Evolutionary conservation across 768 basidiomycete species (phyloP).

Genomic region (Gymnopilus dilepis): DNA sequence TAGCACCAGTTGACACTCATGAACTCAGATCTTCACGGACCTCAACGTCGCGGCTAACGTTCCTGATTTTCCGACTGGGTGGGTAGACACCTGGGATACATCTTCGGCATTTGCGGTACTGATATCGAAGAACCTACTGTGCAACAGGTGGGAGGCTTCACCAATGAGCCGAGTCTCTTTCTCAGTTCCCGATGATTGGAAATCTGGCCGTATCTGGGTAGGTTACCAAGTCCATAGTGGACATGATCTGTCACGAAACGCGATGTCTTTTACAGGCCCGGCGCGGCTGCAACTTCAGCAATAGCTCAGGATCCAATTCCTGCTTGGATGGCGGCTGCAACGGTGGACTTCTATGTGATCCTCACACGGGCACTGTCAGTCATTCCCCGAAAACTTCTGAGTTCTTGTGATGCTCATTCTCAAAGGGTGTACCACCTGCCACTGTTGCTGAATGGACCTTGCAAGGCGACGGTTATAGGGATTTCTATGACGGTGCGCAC

Average conservation of each 20-base stretch:
- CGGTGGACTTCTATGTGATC: constrained; percentile 66
- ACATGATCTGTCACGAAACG: background rate
- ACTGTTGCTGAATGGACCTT: constrained; percentile 75
- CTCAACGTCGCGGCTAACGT: constrained; percentile 50
- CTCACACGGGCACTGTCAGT: constrained; percentile 53
- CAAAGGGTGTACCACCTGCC: constrained; percentile 66
- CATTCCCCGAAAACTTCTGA: background rate
- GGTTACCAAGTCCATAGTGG: constrained; percentile 11
- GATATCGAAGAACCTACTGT: background rate
- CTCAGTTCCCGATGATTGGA: constrained; percentile 67
- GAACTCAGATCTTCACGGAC: constrained; percentile 61
- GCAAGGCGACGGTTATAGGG: constrained; percentile 42
- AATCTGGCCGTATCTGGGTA: constrained; percentile 63
- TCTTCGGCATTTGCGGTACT: no score
- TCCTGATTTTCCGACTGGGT: constrained; percentile 57
- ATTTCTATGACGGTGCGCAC: constrained; percentile 64
- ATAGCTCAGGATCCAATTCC: constrained; percentile 56
- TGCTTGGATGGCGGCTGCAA: constrained; percentile 75
- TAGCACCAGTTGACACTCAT: background rate
- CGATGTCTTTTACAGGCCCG: constrained; percentile 48
- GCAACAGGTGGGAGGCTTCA: constrained; percentile 44
- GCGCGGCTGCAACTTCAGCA: constrained; percentile 67
- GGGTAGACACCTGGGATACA: background rate
- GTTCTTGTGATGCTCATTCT: background rate
- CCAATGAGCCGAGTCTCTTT: constrained; percentile 48